These are phyloP conservation scores for Coniferiporia weirii DNA, from an alignment of 1,284 basidiomycete genomes.

Conservation along the genomic window DNA sequence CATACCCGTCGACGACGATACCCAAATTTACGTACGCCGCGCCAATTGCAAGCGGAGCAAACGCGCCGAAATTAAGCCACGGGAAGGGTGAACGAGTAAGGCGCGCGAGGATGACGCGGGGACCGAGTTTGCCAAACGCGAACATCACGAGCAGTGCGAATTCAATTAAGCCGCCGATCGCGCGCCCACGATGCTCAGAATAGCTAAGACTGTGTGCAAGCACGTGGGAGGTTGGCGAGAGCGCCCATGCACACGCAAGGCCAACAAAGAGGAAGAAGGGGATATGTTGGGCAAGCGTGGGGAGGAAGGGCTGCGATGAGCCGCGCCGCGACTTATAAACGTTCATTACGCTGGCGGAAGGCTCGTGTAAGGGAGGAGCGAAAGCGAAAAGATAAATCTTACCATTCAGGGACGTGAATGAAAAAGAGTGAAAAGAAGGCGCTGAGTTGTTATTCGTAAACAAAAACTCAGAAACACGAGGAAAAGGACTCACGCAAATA, in stretches of 20 bases:
- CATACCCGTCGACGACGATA: slow-evolving; percentile 8
- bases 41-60: slow-evolving; percentile 19
- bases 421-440: slow-evolving; percentile 19
- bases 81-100: slow-evolving; percentile 23
- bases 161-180: slow-evolving; percentile 19
- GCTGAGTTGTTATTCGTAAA: background rate
- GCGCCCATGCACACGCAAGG: slow-evolving; percentile 19
- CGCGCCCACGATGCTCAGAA: background rate
- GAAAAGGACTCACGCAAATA: slow-evolving; percentile 7
- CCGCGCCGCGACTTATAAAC: slow-evolving; percentile 17
- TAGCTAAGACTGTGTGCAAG: slow-evolving; percentile 8
- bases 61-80: slow-evolving; percentile 20
- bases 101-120: slow-evolving; percentile 22
- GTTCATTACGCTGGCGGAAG: slow-evolving; percentile 18
- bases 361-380: background rate
- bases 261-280: slow-evolving; percentile 20
- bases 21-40: slow-evolving; percentile 19
- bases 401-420: slow-evolving; percentile 23
- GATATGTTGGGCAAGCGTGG: slow-evolving; percentile 19
- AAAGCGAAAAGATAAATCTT: background rate
- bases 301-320: slow-evolving; percentile 14
- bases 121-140: slow-evolving; percentile 23
- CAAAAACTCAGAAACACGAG: background rate
- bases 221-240: slow-evolving; percentile 20
- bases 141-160: slow-evolving; percentile 22